These are phyloP conservation scores for Venturiaceae sp. DNA, from an alignment of 2,329 filamentous ascomycete species.

Conservation along the genomic window DNA sequence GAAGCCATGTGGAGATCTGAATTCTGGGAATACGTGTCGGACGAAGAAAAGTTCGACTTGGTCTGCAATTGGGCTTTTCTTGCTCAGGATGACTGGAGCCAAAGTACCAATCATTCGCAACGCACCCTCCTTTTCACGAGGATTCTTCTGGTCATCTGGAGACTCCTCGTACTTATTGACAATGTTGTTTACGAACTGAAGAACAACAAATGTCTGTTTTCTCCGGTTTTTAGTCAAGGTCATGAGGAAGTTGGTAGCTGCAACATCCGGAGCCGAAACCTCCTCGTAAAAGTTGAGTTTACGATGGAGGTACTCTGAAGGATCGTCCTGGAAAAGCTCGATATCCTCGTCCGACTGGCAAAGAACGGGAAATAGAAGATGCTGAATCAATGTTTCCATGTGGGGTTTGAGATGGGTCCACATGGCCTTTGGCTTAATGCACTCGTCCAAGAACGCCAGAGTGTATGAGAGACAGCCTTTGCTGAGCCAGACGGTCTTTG, in stretches of 20 bases:
- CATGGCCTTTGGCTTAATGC: slow-evolving; percentile 93
- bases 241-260: slow-evolving; percentile 92
- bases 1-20: slow-evolving; percentile 84
- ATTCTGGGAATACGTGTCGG: slow-evolving; percentile 96
- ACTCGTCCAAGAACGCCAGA: slow-evolving; percentile 91
- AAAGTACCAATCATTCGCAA: slow-evolving; percentile 95
- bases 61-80: slow-evolving; percentile 96
- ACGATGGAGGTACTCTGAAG: slow-evolving; percentile 91
- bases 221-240: slow-evolving; percentile 88
- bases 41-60: slow-evolving; percentile 99
- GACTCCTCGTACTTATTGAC: slow-evolving; percentile 87
- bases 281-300: slow-evolving; percentile 98
- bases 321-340: slow-evolving; percentile 87
- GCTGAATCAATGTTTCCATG: slow-evolving; percentile 83
- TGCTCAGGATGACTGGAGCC: slow-evolving; percentile 86
- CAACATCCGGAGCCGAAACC: slow-evolving; percentile 86
- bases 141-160: slow-evolving; percentile 81
- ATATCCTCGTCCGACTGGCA: slow-evolving; percentile 89
- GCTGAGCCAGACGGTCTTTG: slow-evolving; percentile 89
- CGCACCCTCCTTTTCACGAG: slow-evolving; percentile 91
- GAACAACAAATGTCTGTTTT: slow-evolving; percentile 90
- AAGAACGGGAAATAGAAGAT: slow-evolving; percentile 90
- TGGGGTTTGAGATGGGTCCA: slow-evolving; percentile 92
- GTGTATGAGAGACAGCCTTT: slow-evolving; percentile 90
- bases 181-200: slow-evolving; percentile 89